Evolutionary conservation across 371 early-diverging fungal species (phyloP), one percentile per base, ranked within the genome.

Genomic region (Batkoa obscura): DNA sequence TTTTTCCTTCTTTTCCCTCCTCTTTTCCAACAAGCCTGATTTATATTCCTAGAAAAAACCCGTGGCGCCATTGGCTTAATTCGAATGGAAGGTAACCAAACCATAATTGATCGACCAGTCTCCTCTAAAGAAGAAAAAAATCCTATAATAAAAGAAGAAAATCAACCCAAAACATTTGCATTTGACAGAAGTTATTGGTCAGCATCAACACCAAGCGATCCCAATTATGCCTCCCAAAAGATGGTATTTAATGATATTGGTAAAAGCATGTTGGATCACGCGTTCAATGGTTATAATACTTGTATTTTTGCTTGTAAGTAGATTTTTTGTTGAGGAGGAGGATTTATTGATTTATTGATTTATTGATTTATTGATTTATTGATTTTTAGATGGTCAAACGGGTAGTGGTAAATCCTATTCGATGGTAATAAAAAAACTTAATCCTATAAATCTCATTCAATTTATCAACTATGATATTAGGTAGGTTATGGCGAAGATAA

Each of bases 161-260:
- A 65, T 38, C 67, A 68, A 8, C 67, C 66, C 30, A 69, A 69
- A 17, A 65, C 80, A 4, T 90, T 86, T 62, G 82, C 83, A 0
- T 90, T 84, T 63, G 91, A 90, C 67, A 72, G 81, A 51, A 83
- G 83, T 37, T 90, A 86, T 62, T 85, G 87, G 87, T 81, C 86
- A 3, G 82, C 77, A 42, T 23, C 32, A 1, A 78, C 80, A 62
- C 72, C 76, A 48, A 65, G 59, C 35, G 78, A 75, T 48, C 66
- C 79, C n/a, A 57, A 65, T 49, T 84, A 78, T 64, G 89, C 88
- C 34, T 75, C 78, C 53, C 94, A 93, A 61, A 65, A 78, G 49
- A 66, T 60, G 12, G 76, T 94, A 2, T 94, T 83, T 62, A 72
- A 75, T 34, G 81, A 79, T 58, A 64, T 90, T 38, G 90, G 90